Percentiles rank a stretch among this genome's conserved stretches.
Conservation (phyloP, 1,139 yeast species). For the Kodamaea derodonti region DNA sequence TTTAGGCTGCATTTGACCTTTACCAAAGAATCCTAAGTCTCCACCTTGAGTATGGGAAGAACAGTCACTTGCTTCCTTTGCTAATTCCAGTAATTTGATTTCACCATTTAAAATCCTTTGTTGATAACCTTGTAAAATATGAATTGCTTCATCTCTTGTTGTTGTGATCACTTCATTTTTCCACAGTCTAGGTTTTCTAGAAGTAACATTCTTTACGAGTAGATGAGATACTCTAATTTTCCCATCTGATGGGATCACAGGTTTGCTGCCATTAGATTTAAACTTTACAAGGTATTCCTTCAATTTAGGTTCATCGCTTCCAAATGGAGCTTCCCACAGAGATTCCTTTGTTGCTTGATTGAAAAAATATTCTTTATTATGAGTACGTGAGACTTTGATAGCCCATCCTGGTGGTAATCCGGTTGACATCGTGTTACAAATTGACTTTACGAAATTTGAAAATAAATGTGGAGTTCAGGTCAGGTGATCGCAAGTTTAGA, state of each 20-base stretch:
- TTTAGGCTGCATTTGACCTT: slow-evolving; percentile 91
- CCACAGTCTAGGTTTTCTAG: slow-evolving; percentile 93
- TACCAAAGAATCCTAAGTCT: slow-evolving; percentile 84
- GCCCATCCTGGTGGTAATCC: slow-evolving; percentile 91
- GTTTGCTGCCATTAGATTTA: slow-evolving; percentile 57
- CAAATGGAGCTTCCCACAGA: slow-evolving; percentile 89
- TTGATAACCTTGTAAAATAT: slow-evolving; percentile 56
- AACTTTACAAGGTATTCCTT: slow-evolving; percentile 49
- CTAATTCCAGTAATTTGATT: slow-evolving; percentile 64
- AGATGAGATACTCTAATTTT: slow-evolving; percentile 57
- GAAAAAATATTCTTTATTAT: slow-evolving; percentile 78
- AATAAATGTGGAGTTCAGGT: too few relatives aligned
- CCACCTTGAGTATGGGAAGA: slow-evolving; percentile 85
- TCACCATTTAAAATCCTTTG: slow-evolving; percentile 68
- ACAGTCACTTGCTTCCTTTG: slow-evolving; percentile 84
- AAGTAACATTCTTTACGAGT: slow-evolving; percentile 74
- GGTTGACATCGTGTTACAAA: slow-evolving; percentile 32
- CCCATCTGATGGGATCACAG: slow-evolving; percentile 48
- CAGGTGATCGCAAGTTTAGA: too few relatives aligned
- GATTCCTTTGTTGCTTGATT: slow-evolving; percentile 70
- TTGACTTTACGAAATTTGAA: too few relatives aligned
- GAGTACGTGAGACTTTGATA: slow-evolving; percentile 72
- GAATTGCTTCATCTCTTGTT: slow-evolving; percentile 79
- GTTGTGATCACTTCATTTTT: slow-evolving; percentile 70
- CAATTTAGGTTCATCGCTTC: slow-evolving; percentile 63